Evolutionary conservation across 768 basidiomycete genomes (phyloP), one percentile per base, ranked within the genome.

Genomic region (Clavulina sp.): DNA sequence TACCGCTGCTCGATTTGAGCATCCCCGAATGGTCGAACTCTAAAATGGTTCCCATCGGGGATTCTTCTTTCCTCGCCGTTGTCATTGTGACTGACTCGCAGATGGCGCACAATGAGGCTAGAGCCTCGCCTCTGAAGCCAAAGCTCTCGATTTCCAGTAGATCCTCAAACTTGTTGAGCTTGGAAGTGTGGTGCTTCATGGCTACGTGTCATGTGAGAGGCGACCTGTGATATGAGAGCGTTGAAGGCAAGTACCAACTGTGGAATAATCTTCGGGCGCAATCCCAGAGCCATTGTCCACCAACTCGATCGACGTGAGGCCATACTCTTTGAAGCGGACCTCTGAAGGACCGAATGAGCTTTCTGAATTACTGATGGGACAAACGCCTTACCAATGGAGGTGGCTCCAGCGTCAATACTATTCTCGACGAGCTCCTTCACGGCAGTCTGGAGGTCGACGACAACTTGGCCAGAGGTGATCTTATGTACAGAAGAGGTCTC

Each of bases 381-480:
- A 16, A 28, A 9, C 18, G 51, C 26, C 79, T 29, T 41, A 85
- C 93, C 92, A 38, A 99, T 76, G 57, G 67, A 78, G 0, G 84
- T 89, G 0, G 91, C 86, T 0, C 83, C 84, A 1, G 95, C 91
- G 63, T 99, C 95, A 28, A 96, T 68, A 53, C 87, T 85, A 63
- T 99, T 99, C 66, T 99, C 95, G 2, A 99, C 76, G 5, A 97
- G 76, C 64, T 99, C 95, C 63, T 97, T 99, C 53, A 96, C 80
- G 1, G 89, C 88, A 0, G 84, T 85, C 62, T 91, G 88, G 0
- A 97, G 74, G 62, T 95, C 89, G 26, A 92, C 72, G 1, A 97
- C 84, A 43, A 97, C 93, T 63, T 97, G 95, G 1, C 93, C 93
- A 2, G 88, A 88, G 0, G 91, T 85, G 50, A 99, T 85, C 50